Percentiles rank a stretch among this genome's conserved stretches.
Evolutionary conservation across 2,329 filamentous ascomycete species (phyloP).

Genomic region (Ceratocystis ficicola): DNA sequence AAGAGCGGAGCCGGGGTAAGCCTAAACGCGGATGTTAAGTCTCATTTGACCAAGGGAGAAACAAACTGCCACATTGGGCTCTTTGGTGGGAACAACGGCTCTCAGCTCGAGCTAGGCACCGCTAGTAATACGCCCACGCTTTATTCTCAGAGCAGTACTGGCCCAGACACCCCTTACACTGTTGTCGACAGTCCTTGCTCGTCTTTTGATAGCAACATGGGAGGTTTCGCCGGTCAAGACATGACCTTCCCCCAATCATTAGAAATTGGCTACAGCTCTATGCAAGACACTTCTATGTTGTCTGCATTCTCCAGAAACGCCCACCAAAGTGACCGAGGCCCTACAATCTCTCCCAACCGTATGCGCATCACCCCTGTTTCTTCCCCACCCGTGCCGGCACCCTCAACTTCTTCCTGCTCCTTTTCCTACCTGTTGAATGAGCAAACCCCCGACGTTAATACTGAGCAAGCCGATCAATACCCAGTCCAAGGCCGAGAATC

Average conservation of each 20-base stretch:
- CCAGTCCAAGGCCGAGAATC: neutral
- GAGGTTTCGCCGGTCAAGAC: neutral
- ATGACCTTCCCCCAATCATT: constrained; percentile 10
- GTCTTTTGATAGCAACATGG: constrained; percentile 15
- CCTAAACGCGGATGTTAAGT: neutral
- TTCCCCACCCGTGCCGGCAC: neutral
- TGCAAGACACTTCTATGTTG: constrained; percentile 3
- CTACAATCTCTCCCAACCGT: neutral
- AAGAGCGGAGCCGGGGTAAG: neutral
- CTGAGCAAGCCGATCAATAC: neutral
- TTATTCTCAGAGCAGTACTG: constrained; percentile 1
- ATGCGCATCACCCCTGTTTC: neutral
- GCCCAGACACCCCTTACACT: constrained; percentile 1
- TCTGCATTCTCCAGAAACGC: neutral
- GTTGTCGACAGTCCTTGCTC: constrained; percentile 11
- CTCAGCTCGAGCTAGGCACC: neutral
- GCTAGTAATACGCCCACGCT: neutral
- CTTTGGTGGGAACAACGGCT: neutral
- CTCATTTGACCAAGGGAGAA: neutral
- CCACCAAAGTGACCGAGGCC: neutral
- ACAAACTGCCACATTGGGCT: neutral
- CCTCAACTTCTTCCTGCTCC: neutral
- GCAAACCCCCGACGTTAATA: neutral
- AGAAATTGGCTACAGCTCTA: neutral
- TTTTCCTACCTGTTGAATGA: neutral